Evolutionary conservation across 805 yeast genomes (phyloP).

Genomic region (Saccharomycopsis lassenensis): DNA sequence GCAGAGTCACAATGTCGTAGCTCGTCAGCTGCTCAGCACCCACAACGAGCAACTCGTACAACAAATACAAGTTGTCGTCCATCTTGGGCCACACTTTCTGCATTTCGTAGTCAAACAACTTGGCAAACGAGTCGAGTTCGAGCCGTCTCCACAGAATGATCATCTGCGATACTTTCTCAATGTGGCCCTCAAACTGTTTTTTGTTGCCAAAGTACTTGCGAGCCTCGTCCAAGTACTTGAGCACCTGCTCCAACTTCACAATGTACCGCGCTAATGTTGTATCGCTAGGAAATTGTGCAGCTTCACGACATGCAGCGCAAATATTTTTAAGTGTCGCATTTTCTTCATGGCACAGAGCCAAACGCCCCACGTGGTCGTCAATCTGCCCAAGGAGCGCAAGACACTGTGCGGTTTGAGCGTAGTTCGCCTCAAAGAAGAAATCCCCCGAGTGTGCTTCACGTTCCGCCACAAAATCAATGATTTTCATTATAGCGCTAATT

Average conservation of each 20-base stretch:
- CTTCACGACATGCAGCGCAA: constrained; percentile 51
- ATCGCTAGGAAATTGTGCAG: constrained; percentile 45
- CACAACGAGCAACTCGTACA: constrained; percentile 69
- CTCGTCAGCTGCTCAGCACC: no score
- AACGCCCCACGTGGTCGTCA: constrained; percentile 32
- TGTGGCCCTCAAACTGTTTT: constrained; percentile 49
- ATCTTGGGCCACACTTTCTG: constrained; percentile 32
- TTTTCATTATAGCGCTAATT: no score
- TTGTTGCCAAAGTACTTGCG: constrained; percentile 57
- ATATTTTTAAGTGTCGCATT: constrained; percentile 79
- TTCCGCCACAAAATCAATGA: no score
- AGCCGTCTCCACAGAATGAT: constrained; percentile 87
- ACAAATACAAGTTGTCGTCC: constrained; percentile 87
- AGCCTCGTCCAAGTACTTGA: constrained; percentile 82
- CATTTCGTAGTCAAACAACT: constrained; percentile 60
- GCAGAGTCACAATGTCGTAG: constrained; percentile 38
- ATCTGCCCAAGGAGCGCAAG: constrained; percentile 36
- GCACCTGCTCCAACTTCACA: constrained; percentile 78
- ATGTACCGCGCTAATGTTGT: constrained; percentile 71
- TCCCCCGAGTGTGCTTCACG: constrained; percentile 19
- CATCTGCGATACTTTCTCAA: constrained; percentile 48
- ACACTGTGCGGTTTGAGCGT: constrained; percentile 34
- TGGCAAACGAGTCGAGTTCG: constrained; percentile 80
- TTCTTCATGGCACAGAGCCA: constrained; percentile 80
- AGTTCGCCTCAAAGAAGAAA: constrained; percentile 23